phyloP scores from a whole-genome alignment of 2,329 filamentous ascomycete species.

The Tolypocladium pustulatum region DNA sequence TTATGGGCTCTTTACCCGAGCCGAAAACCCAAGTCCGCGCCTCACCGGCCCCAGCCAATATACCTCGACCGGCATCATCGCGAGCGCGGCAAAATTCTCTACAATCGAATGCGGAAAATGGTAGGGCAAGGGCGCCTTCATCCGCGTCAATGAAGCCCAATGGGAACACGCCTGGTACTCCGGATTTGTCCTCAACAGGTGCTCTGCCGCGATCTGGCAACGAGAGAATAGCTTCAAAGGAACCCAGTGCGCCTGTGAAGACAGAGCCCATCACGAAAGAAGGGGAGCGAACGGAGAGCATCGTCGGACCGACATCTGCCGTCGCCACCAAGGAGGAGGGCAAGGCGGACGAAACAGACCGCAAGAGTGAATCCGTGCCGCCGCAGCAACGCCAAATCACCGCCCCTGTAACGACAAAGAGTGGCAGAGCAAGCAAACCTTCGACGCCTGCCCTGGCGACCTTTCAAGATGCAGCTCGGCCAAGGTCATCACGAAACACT shows the following conservation, averaged over 20 bases:
- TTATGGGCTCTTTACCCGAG: slow-evolving; percentile 59
- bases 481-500: slow-evolving; percentile 40
- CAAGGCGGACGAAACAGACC: slow-evolving; percentile 24
- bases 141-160: slow-evolving; percentile 53
- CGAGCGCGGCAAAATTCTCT: slow-evolving; percentile 68
- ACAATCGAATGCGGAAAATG: slow-evolving; percentile 45
- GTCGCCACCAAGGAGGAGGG: slow-evolving; percentile 30
- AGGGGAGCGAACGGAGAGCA: slow-evolving; percentile 15
- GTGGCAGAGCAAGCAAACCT: slow-evolving; percentile 55
- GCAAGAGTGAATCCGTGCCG: slow-evolving; percentile 35
- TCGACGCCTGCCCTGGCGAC: slow-evolving; percentile 51
- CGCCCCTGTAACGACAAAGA: slow-evolving; percentile 50
- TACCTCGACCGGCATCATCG: slow-evolving; percentile 54
- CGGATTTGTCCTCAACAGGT: slow-evolving; percentile 24
- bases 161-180: slow-evolving; percentile 28
- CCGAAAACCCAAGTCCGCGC: slow-evolving; percentile 35
- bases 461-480: slow-evolving; percentile 46
- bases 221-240: slow-evolving; percentile 42
- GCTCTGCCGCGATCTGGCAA: slow-evolving; percentile 16
- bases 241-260: slow-evolving; percentile 24
- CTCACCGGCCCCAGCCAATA: slow-evolving; percentile 49
- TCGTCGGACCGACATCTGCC: slow-evolving; percentile 15
- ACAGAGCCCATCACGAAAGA: slow-evolving; percentile 23
- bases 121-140: slow-evolving; percentile 44
- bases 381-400: slow-evolving; percentile 25